Evolutionary conservation across 352 stramenopile genomes (phyloP), one percentile per base, ranked within the genome.

Genomic region (Aphanomyces euteiches): DNA sequence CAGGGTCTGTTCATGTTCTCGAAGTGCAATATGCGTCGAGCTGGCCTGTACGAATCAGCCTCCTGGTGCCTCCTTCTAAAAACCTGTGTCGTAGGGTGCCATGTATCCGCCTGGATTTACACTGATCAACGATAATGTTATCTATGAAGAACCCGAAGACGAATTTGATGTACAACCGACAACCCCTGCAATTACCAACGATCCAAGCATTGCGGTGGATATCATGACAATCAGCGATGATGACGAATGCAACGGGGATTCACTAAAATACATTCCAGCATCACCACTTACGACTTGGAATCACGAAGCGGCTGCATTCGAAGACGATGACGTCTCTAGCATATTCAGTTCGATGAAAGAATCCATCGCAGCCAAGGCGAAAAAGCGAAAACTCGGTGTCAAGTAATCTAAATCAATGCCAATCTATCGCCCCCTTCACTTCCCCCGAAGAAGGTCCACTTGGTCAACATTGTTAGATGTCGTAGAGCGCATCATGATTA

Each of bases 81-180:
- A 36, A 17, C 36, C 40, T 12, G 34, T 19, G 53, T 7, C 54
- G 36, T 68, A 73, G 53, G 73, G 73, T 28, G 67, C 88, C 7
- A 96, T 96, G 88, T 96, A 95, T 61, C 87, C 87, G 10, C 75
- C 81, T 6, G 84, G 85, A 0, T 96, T 93, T 59, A 85, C 81
- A 17, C 63, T 96, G 3, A 78, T 96, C 47, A 90, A 77, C 0
- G 85, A 95, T 71, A 95, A 95, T 56, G 87, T 93, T 70, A 37
- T 83, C 15, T 82, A 93, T 50, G 74, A 74, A 38, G 67, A 75
- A 34, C 61, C 69, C 13, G 78, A 85, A 41, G 69, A 67, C 13
- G 78, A 85, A 45, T 54, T 87, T 1, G 79, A 81, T 12, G 73
- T 84, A 72, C 78, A 74, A 53, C 40, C 28, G 70, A 59, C 0